Percentiles rank a stretch among this genome's conserved stretches.
Evolutionary conservation across 2,329 filamentous ascomycete species (phyloP).

Genomic region (Ophiostoma perfectum): DNA sequence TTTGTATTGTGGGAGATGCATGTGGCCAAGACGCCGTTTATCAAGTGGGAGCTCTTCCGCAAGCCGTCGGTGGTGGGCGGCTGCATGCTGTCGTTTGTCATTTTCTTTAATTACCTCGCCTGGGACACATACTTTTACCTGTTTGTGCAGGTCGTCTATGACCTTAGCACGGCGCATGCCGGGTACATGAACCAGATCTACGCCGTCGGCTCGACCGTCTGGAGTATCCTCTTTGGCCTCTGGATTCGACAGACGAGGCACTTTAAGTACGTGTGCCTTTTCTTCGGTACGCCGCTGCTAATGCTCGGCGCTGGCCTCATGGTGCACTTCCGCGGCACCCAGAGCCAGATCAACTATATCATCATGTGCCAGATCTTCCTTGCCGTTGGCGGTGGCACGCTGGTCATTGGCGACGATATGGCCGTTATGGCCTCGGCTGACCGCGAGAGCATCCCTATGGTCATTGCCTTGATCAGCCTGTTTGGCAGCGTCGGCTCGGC

Average conservation of each 20-base stretch:
- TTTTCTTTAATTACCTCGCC: conserved; percentile 28
- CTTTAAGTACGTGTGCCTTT: conserved; percentile 41
- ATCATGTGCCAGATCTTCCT: conserved; percentile 54
- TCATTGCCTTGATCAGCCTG: conserved; percentile 53
- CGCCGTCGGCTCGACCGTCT: conserved; percentile 37
- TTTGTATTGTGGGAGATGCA: conserved; percentile 39
- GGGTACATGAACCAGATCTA: conserved; percentile 29
- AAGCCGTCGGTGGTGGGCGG: conserved; percentile 42
- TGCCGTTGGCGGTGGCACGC: conserved; percentile 49
- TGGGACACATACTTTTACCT: conserved; percentile 30
- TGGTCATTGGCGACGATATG: conserved; percentile 55
- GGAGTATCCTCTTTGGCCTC: conserved; percentile 42
- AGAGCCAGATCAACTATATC: conserved; percentile 46
- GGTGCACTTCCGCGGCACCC: conserved; percentile 51
- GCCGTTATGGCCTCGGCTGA: conserved; percentile 54
- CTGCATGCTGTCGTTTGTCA: conserved; percentile 22
- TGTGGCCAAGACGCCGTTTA: conserved; percentile 37
- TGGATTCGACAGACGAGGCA: conserved; percentile 45
- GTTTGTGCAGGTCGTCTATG: conserved; percentile 29
- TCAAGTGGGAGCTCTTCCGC: conserved; percentile 43
- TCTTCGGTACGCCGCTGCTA: conserved; percentile 48
- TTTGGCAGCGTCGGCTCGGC: conserved; percentile 55
- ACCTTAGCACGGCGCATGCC: conserved; percentile 26
- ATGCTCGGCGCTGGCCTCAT: conserved; percentile 51
- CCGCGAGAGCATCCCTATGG: conserved; percentile 53